phyloP scores from a whole-genome alignment of 2,329 filamentous ascomycete genomes.

The Fusarium sp. region DNA sequence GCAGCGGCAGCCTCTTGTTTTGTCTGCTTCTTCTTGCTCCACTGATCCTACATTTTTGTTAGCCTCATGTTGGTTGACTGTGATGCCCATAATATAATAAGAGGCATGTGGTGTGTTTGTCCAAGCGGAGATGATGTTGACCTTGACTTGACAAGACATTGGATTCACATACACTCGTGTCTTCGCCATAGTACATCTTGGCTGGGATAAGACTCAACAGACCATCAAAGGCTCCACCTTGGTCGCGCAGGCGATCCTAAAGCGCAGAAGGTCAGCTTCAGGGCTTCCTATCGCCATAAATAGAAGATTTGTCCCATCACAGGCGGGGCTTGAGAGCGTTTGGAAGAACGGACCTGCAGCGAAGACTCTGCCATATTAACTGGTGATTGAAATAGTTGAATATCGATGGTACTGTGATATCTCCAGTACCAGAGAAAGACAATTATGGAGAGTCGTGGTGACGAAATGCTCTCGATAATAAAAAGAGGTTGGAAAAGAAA shows the following conservation, averaged over 20 bases:
- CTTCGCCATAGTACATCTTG: slow-evolving; percentile 90
- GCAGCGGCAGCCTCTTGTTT: slow-evolving; percentile 87
- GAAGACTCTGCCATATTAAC: slow-evolving; percentile 58
- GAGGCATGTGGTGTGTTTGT: slow-evolving; percentile 5
- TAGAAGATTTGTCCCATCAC: slow-evolving; percentile 17
- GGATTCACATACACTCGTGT: slow-evolving; percentile 76
- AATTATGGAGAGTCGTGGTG: slow-evolving; percentile 1
- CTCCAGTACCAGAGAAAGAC: not conserved
- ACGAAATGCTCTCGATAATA: slow-evolving; percentile 9
- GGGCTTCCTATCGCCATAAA: slow-evolving; percentile 25
- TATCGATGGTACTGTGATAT: not conserved
- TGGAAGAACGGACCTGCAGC: slow-evolving; percentile 58
- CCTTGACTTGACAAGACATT: slow-evolving; percentile 1
- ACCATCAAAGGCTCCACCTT: slow-evolving; percentile 84
- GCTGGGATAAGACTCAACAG: slow-evolving; percentile 89
- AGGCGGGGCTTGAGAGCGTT: slow-evolving; percentile 45
- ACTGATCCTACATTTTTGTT: slow-evolving; percentile 77
- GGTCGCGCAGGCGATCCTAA: slow-evolving; percentile 68
- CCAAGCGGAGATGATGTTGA: slow-evolving; percentile 11
- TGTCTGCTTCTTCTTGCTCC: slow-evolving; percentile 93
- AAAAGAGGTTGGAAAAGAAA: slow-evolving; percentile 38
- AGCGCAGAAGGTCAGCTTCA: slow-evolving; percentile 35
- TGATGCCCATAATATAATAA: not conserved
- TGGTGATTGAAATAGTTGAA: not conserved
- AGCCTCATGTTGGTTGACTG: slow-evolving; percentile 16